Evolutionary conservation across 352 stramenopile genomes (phyloP).

Genomic region (Phytophthora lateralis): DNA sequence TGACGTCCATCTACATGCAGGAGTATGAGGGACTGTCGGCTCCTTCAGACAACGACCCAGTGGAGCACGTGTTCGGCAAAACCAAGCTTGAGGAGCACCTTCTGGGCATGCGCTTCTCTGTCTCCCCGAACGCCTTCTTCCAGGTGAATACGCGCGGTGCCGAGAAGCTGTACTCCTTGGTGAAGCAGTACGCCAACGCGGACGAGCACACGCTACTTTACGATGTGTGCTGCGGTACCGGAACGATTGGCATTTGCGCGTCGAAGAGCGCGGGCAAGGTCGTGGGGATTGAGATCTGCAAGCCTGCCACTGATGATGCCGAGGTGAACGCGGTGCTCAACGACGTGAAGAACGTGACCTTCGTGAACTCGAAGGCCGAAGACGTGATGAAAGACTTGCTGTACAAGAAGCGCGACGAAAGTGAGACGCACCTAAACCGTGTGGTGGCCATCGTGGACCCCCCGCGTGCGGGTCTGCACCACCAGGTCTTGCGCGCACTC

Average conservation of each 20-base stretch:
- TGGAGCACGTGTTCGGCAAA: conserved; percentile 76
- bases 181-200: conserved; percentile 87
- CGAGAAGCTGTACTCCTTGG: conserved; percentile 95
- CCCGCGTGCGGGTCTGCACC: conserved; percentile 94
- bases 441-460: conserved; percentile 98
- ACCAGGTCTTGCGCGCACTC: conserved; percentile 88
- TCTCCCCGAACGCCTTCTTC: conserved; percentile 95
- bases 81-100: conserved; percentile 85
- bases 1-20: conserved; percentile 94
- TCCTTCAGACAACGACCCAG: conserved; percentile 88
- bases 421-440: conserved; percentile 60
- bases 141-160: conserved; percentile 96
- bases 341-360: conserved; percentile 85
- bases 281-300: conserved; percentile 90
- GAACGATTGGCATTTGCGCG: conserved; percentile 97
- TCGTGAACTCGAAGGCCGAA: conserved; percentile 92
- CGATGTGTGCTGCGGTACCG: conserved; percentile 98
- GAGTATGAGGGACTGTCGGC: conserved; percentile 92
- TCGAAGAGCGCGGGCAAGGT: conserved; percentile 82
- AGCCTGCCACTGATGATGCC: conserved; percentile 91
- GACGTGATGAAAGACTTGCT: conserved; percentile 90
- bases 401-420: conserved; percentile 57
- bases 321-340: conserved; percentile 88
- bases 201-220: conserved; percentile 91
- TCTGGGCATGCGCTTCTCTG: conserved; percentile 87